Evolutionary conservation across 2,329 filamentous ascomycete genomes (phyloP).

Genomic region (Ceratocystis variospora): DNA sequence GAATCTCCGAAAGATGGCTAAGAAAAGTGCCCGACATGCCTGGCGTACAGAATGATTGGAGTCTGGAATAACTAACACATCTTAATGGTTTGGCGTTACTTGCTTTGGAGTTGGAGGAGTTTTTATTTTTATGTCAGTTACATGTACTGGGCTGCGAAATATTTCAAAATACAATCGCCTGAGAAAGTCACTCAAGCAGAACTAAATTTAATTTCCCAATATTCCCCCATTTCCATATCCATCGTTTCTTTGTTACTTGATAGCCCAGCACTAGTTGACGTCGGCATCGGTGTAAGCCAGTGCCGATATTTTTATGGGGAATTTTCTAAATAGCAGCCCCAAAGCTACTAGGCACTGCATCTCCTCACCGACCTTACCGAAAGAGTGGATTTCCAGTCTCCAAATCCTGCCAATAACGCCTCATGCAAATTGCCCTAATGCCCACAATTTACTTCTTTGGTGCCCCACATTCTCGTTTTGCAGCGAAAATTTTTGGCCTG

Average conservation of each 20-base stretch:
- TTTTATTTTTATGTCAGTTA: not conserved
- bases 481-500: slow-evolving; percentile 9
- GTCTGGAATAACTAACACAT: not conserved
- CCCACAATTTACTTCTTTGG: slow-evolving; percentile 13
- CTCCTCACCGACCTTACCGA: slow-evolving; percentile 9
- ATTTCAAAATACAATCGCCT: not conserved
- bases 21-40: not conserved
- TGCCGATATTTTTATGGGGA: not conserved
- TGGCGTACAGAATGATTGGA: not conserved
- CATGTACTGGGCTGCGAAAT: not conserved
- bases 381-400: not conserved
- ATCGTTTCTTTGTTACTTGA: too few species aligned
- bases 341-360: not conserved
- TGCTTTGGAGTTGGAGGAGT: slow-evolving; percentile 2
- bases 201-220: not conserved
- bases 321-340: not conserved
- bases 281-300: too few species aligned
- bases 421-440: slow-evolving; percentile 16
- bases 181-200: not conserved
- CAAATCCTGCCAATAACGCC: not conserved
- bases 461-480: not conserved
- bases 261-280: too few species aligned
- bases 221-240: too few species aligned
- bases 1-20: not conserved
- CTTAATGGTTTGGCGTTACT: not conserved